These are phyloP conservation scores for Aspergillus puulaauensis DNA, from an alignment of 2,329 filamentous ascomycete species.

Conservation along the genomic window DNA sequence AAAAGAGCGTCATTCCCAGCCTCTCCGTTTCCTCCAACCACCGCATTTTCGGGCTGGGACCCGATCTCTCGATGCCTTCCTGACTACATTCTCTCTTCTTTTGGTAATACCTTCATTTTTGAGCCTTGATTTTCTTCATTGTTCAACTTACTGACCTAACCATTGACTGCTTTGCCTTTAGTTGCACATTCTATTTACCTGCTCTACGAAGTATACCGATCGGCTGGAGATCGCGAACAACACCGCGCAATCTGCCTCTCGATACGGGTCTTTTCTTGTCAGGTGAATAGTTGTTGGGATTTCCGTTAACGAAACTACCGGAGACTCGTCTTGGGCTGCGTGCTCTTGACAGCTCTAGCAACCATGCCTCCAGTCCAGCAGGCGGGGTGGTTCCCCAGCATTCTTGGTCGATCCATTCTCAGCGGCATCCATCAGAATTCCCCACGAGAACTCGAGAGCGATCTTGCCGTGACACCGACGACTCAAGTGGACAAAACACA, in stretches of 20 bases:
- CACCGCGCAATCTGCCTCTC: background rate
- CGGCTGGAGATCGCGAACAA: background rate
- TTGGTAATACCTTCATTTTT: background rate
- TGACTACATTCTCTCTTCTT: constrained; percentile 3
- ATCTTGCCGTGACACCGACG: constrained; percentile 5
- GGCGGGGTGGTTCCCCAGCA: constrained; percentile 23
- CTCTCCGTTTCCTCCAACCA: constrained; percentile 37
- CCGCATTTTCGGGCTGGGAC: constrained; percentile 29
- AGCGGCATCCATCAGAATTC: constrained; percentile 13
- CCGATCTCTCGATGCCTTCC: constrained; percentile 13
- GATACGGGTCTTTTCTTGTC: background rate
- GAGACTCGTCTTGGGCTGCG: constrained; percentile 34
- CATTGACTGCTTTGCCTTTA: constrained; percentile 1
- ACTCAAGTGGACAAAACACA: constrained; percentile 27
- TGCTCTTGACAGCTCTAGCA: constrained; percentile 33
- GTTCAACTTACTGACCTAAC: constrained; percentile 9
- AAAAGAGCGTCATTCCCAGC: constrained; percentile 34
- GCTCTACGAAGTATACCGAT: background rate
- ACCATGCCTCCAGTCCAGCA: constrained; percentile 33
- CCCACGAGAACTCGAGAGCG: background rate
- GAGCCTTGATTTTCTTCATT: background rate
- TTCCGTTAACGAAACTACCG: background rate
- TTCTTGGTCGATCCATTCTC: constrained; percentile 20
- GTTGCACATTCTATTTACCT: background rate
- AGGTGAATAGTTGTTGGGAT: background rate